These are phyloP conservation scores for Phytophthora multivora DNA, from an alignment of 352 stramenopile genomes.

Conservation along the genomic window DNA sequence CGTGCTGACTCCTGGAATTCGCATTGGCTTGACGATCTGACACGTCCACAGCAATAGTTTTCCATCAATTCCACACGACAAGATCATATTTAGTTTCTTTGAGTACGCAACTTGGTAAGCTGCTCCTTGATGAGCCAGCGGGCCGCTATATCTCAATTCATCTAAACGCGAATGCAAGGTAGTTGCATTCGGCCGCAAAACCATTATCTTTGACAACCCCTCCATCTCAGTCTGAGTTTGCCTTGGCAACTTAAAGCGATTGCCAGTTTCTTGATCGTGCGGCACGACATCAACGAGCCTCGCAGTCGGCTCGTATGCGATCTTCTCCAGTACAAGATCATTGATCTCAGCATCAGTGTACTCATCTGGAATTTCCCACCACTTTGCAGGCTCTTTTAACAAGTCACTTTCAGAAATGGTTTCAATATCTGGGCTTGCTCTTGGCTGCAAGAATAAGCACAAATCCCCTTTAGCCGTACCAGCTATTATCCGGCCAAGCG, in stretches of 20 bases:
- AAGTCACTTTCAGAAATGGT: constrained; percentile 32
- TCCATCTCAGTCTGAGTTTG: constrained; percentile 64
- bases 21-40: constrained; percentile 51
- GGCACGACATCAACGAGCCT: constrained; percentile 67
- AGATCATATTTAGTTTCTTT: constrained; percentile 58
- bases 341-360: constrained; percentile 69
- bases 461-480: constrained; percentile 69
- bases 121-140: constrained; percentile 51
- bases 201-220: constrained; percentile 50
- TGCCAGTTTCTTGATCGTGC: constrained; percentile 66
- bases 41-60: constrained; percentile 63
- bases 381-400: constrained; percentile 60
- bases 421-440: constrained; percentile 41
- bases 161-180: constrained; percentile 42
- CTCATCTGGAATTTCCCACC: constrained; percentile 77
- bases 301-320: constrained; percentile 59
- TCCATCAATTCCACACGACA: constrained; percentile 57
- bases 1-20: constrained; percentile 63
- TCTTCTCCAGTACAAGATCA: constrained; percentile 62
- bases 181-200: constrained; percentile 52
- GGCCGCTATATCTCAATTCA: constrained; percentile 59
- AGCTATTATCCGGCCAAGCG: constrained; percentile 61
- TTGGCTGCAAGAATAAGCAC: constrained; percentile 72
- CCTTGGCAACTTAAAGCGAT: constrained; percentile 66
- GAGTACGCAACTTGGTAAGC: constrained; percentile 57